phyloP scores from a whole-genome alignment of 345 rosid genomes.

The Hibiscus tridactylites region DNA sequence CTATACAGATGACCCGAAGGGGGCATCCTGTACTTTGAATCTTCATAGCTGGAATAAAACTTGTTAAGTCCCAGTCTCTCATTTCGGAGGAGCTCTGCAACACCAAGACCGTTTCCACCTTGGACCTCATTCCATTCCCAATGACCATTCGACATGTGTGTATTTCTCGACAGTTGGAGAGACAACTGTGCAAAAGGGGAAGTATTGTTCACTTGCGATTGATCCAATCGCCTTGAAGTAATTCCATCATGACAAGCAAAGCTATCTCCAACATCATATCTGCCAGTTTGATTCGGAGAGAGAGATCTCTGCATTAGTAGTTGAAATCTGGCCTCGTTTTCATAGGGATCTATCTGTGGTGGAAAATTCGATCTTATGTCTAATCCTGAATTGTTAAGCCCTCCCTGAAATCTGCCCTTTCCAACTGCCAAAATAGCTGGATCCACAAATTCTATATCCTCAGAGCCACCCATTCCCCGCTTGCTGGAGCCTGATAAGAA shows the following conservation, averaged over 20 bases:
- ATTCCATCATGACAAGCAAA: conserved; percentile 48
- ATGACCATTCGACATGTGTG: conserved; percentile 45
- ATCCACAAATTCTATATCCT: too few species aligned
- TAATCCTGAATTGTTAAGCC: conserved; percentile 38
- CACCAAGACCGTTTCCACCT: conserved; percentile 43
- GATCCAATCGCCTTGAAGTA: conserved; percentile 56
- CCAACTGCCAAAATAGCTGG: conserved; percentile 18
- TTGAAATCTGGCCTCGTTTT: conserved; percentile 58
- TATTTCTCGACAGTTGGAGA: conserved; percentile 53
- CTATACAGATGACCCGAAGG: conserved; percentile 11
- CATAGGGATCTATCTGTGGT: conserved; percentile 40
- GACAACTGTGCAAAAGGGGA: conserved; percentile 43
- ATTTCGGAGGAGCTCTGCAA: conserved; percentile 65
- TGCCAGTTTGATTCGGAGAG: conserved; percentile 42
- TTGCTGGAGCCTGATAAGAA: too few species aligned
- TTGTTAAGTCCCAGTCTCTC: conserved; percentile 59
- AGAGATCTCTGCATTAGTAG: conserved; percentile 60
- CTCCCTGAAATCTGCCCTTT: conserved; percentile 57
- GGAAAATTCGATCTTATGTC: conserved; percentile 50
- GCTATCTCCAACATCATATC: conserved; percentile 46
- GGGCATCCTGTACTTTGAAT: too few species aligned
- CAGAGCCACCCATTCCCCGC: too few species aligned
- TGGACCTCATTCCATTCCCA: conserved; percentile 75
- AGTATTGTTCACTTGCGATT: conserved; percentile 42
- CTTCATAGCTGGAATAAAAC: conserved; percentile 16